A percentile compares a stretch with the other conserved stretches of the same genome.
Conservation (phyloP, 305 asterid genomes). For the Fraxinus velutina region DNA sequence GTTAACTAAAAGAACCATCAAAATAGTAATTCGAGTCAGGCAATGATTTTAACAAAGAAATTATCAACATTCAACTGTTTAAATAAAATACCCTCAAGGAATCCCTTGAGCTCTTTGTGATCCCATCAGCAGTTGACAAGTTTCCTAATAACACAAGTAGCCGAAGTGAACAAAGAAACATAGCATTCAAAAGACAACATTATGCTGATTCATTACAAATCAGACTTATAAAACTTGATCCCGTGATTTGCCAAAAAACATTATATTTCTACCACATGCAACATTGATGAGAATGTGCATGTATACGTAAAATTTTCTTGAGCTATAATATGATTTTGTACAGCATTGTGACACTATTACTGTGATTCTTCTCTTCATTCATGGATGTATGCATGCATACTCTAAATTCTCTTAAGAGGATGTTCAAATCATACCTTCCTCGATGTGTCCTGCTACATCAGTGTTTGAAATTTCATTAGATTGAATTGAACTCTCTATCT, state of each 20-base stretch:
- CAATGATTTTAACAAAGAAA: background rate
- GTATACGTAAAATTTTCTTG: background rate
- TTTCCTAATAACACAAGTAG: slow-evolving; percentile 31
- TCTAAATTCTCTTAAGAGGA: background rate
- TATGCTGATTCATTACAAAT: slow-evolving; percentile 8
- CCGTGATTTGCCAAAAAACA: background rate
- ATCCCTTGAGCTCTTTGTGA: slow-evolving; percentile 40
- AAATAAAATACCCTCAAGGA: slow-evolving; percentile 45
- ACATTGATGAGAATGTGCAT: background rate
- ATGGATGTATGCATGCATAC: background rate
- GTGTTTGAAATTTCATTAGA: slow-evolving; percentile 38
- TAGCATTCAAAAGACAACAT: background rate
- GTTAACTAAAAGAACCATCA: slow-evolving; percentile 35
- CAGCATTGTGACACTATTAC: background rate
- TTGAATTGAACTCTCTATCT: slow-evolving; percentile 67
- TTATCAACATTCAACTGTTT: background rate
- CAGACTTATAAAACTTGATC: background rate
- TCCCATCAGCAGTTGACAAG: slow-evolving; percentile 44
- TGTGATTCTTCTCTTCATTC: background rate
- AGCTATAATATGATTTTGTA: background rate
- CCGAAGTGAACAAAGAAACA: slow-evolving; percentile 14
- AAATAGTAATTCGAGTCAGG: slow-evolving; percentile 17
- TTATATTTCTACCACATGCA: background rate
- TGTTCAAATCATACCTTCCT: slow-evolving; percentile 42
- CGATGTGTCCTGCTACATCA: slow-evolving; percentile 34